Evolutionary conservation across 140 eudicot species (phyloP).

Genomic region (Anethum foeniculum): DNA sequence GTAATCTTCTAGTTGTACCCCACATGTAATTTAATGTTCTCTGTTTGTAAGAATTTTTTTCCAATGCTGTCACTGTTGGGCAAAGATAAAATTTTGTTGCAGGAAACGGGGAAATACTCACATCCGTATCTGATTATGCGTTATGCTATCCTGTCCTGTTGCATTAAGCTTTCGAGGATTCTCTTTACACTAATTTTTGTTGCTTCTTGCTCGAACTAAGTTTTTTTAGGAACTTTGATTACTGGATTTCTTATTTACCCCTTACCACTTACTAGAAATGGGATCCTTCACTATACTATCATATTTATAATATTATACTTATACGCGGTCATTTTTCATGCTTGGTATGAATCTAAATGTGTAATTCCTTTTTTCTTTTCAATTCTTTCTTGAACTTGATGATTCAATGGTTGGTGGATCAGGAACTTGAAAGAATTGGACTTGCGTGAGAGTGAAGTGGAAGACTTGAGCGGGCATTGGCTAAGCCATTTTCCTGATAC

Average conservation of each 20-base stretch:
- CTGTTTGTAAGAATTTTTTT: background rate
- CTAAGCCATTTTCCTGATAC: conserved; percentile 74
- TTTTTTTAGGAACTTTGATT: background rate
- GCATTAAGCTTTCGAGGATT: background rate
- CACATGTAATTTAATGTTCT: background rate
- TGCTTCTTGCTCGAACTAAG: background rate
- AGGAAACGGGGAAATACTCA: background rate
- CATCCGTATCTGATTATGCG: background rate
- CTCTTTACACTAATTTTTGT: background rate
- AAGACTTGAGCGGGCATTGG: conserved; percentile 85
- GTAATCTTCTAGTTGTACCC: background rate
- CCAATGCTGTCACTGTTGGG: background rate
- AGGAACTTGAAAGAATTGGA: conserved; percentile 71
- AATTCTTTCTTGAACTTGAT: background rate
- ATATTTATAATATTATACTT: background rate
- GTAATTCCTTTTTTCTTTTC: background rate
- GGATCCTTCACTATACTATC: background rate
- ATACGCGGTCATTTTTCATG: background rate
- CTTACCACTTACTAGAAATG: background rate
- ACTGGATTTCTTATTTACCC: background rate
- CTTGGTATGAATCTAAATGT: background rate
- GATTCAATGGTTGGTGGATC: conserved; percentile 1
- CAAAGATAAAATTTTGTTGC: background rate
- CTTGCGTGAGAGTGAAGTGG: conserved; percentile 88
- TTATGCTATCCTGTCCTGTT: background rate